A percentile compares a stretch with the other conserved stretches of the same genome.
Conservation (phyloP, 2,329 filamentous ascomycete genomes). For the Trichoderma koningii region DNA sequence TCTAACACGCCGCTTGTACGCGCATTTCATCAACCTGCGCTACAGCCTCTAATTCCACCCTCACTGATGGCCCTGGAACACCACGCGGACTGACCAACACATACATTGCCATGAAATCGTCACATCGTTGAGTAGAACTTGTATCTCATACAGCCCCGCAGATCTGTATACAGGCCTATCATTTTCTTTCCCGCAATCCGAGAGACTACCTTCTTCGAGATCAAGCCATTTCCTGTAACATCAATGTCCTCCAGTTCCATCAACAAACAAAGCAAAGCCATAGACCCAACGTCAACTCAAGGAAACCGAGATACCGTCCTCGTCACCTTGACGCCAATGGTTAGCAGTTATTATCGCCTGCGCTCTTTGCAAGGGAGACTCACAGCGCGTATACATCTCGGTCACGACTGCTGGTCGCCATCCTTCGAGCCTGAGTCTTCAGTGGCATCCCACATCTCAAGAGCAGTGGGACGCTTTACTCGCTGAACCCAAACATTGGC, state of each 20-base stretch:
- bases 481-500: conserved; percentile 32
- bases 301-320: neutral
- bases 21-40: neutral
- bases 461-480: conserved; percentile 31
- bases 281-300: neutral
- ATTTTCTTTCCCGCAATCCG: neutral
- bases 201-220: neutral
- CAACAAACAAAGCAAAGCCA: neutral
- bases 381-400: neutral
- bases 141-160: neutral
- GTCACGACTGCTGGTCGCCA: neutral
- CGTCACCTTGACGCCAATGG: neutral
- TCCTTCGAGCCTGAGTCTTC: neutral
- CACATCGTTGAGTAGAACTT: neutral
- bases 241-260: neutral
- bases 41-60: no score
- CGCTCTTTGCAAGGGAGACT: neutral
- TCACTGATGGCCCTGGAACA: neutral
- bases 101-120: neutral
- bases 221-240: neutral
- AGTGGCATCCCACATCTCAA: conserved; percentile 35
- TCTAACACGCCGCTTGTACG: neutral
- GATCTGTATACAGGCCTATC: neutral
- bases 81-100: neutral
- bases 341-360: neutral